Conservation (phyloP, 2,329 filamentous ascomycete genomes). For the Nemania sp. region DNA sequence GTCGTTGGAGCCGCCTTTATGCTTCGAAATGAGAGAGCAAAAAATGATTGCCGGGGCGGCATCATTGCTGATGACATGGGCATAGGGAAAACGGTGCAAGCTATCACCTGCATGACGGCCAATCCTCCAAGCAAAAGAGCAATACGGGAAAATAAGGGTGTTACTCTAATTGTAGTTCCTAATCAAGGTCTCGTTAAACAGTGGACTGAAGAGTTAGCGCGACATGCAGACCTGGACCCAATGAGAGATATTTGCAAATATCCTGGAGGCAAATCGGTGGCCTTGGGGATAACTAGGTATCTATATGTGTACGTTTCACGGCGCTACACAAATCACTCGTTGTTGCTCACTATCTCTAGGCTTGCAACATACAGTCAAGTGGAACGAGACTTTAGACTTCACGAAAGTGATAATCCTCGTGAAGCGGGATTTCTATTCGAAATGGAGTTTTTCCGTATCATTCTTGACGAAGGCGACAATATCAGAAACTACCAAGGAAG, state of each 20-base stretch:
- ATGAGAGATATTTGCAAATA: slow-evolving; percentile 8
- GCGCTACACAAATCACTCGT: background rate
- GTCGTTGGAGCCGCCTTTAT: slow-evolving; percentile 25
- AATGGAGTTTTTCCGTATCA: slow-evolving; percentile 34
- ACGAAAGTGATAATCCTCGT: background rate
- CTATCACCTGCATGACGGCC: slow-evolving; percentile 28
- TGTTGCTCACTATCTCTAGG: slow-evolving; percentile 18
- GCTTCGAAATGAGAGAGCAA: slow-evolving; percentile 24
- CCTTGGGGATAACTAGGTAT: background rate
- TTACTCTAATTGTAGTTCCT: slow-evolving; percentile 28
- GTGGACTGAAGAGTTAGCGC: slow-evolving; percentile 18
- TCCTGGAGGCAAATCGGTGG: background rate
- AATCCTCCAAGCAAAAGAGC: slow-evolving; percentile 22
- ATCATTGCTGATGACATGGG: slow-evolving; percentile 40
- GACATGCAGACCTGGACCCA: background rate
- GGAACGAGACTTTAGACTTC: slow-evolving; percentile 8
- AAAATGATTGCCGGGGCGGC: slow-evolving; percentile 14
- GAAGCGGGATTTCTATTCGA: slow-evolving; percentile 21
- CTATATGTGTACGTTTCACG: slow-evolving; percentile 24
- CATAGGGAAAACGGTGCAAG: slow-evolving; percentile 35
- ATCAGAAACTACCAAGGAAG: slow-evolving; percentile 32
- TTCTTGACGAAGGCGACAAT: slow-evolving; percentile 38
- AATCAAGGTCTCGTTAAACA: slow-evolving; percentile 23
- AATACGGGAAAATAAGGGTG: background rate
- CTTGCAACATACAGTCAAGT: slow-evolving; percentile 34